Base-by-base conservation (phyloP, 495 filamentous ascomycete species). In the Ascodesmis nigricans region DNA sequence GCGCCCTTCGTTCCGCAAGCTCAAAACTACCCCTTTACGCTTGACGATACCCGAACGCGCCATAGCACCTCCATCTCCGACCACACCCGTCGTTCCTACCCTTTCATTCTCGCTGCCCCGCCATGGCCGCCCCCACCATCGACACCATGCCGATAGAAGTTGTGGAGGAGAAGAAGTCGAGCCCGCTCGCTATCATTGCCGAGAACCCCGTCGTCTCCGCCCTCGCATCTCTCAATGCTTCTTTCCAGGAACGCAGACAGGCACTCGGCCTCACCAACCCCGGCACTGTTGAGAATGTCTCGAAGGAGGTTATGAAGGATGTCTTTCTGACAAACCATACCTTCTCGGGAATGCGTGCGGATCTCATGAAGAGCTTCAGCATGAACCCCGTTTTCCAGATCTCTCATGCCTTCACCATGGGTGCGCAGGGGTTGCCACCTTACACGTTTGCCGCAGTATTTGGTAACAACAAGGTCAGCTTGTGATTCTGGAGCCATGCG, bases 401-500 rank as follows among this genome's bases (percentile, higher is more conserved):
- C 39, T 91, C 83, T 32, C 90, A 99, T 64, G 75, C 83, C 33
- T 87, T 99, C 54, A 69, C 83, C 20, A 79, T 92, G 71, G 84
- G 90, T 38, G 67, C 67, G 10, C 76, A 87, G 50, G 69, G 73
- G 32, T 58, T 84, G 53, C 78, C 80, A 49, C 90, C 90, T 22
- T 99, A 99, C 56, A 75, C 75, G 26, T 93, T 93, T 58, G 78
- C 79, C 36, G 78, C 78, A 35, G 66, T 99, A 49, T 92, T 81
- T 54, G 90, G 90, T 37, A 91, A 73, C 45, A 71, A 71, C 50
- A 87, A 77, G 64, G 83, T 93, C 60, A 54, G 76, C 64, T 22
- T 37, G 13, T n/a, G n/a, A n/a, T n/a, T n/a, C n/a, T n/a, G n/a
- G n/a, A n/a, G n/a, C n/a, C n/a, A 25, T 7, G 11, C 4, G 16